phyloP scores from a whole-genome alignment of 345 rosid species.

The Salix suchowensis region DNA sequence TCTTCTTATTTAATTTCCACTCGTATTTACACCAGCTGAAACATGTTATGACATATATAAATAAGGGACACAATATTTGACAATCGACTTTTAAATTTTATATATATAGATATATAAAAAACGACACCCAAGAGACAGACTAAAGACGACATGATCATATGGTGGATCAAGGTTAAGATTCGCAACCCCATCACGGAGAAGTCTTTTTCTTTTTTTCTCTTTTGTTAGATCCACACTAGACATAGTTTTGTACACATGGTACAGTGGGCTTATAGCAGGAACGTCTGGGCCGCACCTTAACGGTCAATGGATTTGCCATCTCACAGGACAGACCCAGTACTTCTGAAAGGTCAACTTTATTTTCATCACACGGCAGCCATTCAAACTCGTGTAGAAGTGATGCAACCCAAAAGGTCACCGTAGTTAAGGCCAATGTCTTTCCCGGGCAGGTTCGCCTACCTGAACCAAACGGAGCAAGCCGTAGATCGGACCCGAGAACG shows the following conservation, averaged over 20 bases:
- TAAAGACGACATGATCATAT: background rate
- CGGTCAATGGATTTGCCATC: conserved; percentile 67
- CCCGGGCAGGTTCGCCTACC: conserved; percentile 84
- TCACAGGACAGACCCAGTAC: conserved; percentile 66
- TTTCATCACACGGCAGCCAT: conserved; percentile 43
- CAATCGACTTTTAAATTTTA: background rate
- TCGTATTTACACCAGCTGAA: conserved; percentile 8
- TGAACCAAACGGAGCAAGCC: conserved; percentile 87
- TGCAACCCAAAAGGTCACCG: conserved; percentile 70
- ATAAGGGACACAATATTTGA: background rate
- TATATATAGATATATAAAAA: background rate
- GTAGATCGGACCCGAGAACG: conserved; percentile 74
- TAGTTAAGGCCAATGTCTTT: conserved; percentile 56
- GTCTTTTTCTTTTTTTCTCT: background rate
- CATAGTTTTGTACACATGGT: background rate
- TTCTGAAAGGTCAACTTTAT: conserved; percentile 59
- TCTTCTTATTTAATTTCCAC: background rate
- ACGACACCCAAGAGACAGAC: background rate
- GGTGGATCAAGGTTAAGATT: background rate
- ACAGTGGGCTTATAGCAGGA: background rate
- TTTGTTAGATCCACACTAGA: background rate
- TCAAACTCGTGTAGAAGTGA: conserved; percentile 59
- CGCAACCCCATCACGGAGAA: background rate
- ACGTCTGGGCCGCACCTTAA: conserved; percentile 38
- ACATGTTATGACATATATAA: background rate